Evolutionary conservation across 805 yeast species (phyloP).

Genomic region (Yarrowia sp.): DNA sequence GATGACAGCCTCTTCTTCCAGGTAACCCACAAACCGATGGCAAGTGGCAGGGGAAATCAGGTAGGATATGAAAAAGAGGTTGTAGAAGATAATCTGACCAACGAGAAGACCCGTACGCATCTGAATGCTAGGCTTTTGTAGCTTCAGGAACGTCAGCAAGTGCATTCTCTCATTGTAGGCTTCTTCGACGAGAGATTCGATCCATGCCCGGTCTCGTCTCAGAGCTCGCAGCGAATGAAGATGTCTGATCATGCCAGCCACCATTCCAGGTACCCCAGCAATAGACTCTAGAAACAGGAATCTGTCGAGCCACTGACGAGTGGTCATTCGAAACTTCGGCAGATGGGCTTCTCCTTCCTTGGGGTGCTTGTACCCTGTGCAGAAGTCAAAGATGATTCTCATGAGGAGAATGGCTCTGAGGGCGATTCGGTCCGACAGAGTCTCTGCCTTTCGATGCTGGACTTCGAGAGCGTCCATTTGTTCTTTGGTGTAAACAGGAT

Average conservation of each 20-base stretch:
- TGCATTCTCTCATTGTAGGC: slow-evolving; percentile 84
- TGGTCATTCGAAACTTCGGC: slow-evolving; percentile 60
- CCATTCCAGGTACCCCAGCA: slow-evolving; percentile 82
- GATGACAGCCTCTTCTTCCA: slow-evolving; percentile 77
- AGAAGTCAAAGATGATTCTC: slow-evolving; percentile 62
- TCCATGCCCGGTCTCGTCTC: slow-evolving; percentile 74
- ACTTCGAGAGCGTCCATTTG: slow-evolving; percentile 55
- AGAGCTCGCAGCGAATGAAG: slow-evolving; percentile 67
- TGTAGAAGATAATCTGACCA: slow-evolving; percentile 31
- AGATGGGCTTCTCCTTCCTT: slow-evolving; percentile 50
- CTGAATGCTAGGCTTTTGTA: slow-evolving; percentile 67
- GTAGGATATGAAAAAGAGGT: slow-evolving; percentile 66
- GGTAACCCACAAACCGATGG: slow-evolving; percentile 77
- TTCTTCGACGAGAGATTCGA: slow-evolving; percentile 74
- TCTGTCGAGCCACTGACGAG: slow-evolving; percentile 65
- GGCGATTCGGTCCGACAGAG: slow-evolving; percentile 52
- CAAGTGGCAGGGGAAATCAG: slow-evolving; percentile 67
- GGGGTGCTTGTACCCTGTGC: slow-evolving; percentile 71
- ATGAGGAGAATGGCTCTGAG: slow-evolving; percentile 55
- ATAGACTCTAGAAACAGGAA: slow-evolving; percentile 70
- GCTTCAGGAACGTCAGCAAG: slow-evolving; percentile 67
- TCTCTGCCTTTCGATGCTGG: slow-evolving; percentile 61
- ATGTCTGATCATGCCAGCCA: slow-evolving; percentile 74
- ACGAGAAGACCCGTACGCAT: slow-evolving; percentile 52
- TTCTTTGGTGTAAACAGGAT: slow-evolving; percentile 52